A percentile compares a stretch with the other conserved stretches of the same genome.
These are phyloP conservation scores for Heritiera fomes DNA, from an alignment of 345 rosid species.

Conservation along the genomic window DNA sequence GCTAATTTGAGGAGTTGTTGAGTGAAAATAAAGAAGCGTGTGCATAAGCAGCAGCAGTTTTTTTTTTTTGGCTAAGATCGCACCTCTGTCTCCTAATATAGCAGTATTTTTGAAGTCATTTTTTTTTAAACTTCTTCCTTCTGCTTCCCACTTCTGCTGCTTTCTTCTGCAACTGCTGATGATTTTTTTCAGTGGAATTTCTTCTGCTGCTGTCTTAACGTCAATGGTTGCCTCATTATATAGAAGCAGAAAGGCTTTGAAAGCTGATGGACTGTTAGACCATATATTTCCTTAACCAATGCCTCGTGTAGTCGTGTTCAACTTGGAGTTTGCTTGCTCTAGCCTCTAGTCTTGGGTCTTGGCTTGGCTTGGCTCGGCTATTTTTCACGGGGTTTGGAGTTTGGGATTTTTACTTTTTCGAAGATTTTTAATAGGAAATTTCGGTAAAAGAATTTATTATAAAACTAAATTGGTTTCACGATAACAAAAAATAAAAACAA, in stretches of 20 bases:
- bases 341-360: no score
- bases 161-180: background rate
- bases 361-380: background rate
- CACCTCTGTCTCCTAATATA: background rate
- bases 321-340: background rate
- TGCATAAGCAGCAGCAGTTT: slow-evolving; percentile 18
- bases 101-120: background rate
- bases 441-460: no score
- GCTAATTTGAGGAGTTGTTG: slow-evolving; percentile 20
- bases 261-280: background rate
- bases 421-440: no score
- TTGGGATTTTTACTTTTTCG: background rate
- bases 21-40: background rate
- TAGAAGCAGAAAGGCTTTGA: background rate
- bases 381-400: background rate
- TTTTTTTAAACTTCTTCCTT: background rate
- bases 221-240: background rate
- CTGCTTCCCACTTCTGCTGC: background rate
- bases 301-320: background rate
- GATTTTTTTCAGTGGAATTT: background rate
- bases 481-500: no score
- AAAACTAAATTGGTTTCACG: no score
- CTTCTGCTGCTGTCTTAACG: background rate
- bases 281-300: background rate
- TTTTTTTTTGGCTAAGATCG: background rate